Base-by-base conservation (phyloP, 2,329 filamentous ascomycete genomes). In the Apiospora arundinis region DNA sequence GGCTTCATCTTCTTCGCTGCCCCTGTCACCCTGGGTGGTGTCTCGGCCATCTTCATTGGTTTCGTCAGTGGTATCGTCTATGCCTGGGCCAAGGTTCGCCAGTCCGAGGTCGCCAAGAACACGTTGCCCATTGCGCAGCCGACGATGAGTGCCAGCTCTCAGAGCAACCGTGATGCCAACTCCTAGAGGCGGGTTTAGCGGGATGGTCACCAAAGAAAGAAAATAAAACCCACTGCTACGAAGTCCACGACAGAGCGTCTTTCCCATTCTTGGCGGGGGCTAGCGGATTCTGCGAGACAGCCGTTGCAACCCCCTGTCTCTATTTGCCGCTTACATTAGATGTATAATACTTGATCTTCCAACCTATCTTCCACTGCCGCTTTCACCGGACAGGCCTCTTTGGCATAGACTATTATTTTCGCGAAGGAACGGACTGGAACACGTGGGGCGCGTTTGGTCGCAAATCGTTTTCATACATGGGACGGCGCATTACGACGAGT, bases 1-100 rank as follows among this genome's bases (percentile, higher is more conserved):
- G 96, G 96, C 40, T 89, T 99, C 52, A 84, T 99, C 78, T 99
- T 99, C 88, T 99, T 99, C 84, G 90, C 96, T 74, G 95, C 95
- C 0, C 95, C 96, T 0, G 93, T 97, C 77, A 98, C 96, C 0
- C 89, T 98, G 73, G 95, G 94, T 77, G 96, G 94, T 79, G 93
- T 97, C 14, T 94, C 94, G 28, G 96, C 96, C 77, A 98, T 99
- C 78, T 87, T 91, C 73, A 88, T 99, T 72, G 96, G 95, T 46
- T 98, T 98, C 82, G 83, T 98, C 76, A 96, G 93, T 77, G 96
- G 96, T 75, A 89, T 98, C 70, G 93, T 99, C 28, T 99, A 97
- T 77, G 88, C 96, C 4, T 88, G 95, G 78, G 92, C 94, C 75
- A 97, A 97, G 87, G 87, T 97, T 75, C 92, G 93, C 82, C 93